Conservation (phyloP, 306 rosid genomes). For the Senna siamea region DNA sequence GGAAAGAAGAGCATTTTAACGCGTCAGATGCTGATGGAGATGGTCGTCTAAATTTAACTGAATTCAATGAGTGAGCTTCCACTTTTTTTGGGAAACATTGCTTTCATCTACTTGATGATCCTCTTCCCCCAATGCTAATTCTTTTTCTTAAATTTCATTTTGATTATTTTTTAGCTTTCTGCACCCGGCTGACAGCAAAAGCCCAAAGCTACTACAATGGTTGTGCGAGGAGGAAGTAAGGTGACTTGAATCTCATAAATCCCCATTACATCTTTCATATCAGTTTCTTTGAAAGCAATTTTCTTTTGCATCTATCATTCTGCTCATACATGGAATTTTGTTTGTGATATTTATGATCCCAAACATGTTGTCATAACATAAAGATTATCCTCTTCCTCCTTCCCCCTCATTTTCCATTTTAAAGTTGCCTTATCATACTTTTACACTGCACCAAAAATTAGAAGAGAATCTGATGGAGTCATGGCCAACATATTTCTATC, state of each 20-base stretch:
- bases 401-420: not conserved
- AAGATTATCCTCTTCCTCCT: not conserved
- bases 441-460: not conserved
- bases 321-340: not conserved
- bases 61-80: conserved; percentile 86
- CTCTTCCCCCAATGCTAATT: conserved; percentile 29
- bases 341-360: not conserved
- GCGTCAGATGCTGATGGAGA: conserved; percentile 88
- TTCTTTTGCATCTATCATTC: not conserved
- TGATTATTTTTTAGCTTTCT: conserved; percentile 65
- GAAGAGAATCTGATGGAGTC: not conserved
- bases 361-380: not conserved
- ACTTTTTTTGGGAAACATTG: conserved; percentile 32
- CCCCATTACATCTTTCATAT: conserved; percentile 9
- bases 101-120: conserved; percentile 3
- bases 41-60: conserved; percentile 75
- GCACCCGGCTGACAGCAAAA: conserved; percentile 93
- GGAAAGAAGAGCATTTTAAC: conserved; percentile 90
- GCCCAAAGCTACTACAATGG: conserved; percentile 79
- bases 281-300: not conserved
- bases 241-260: conserved; percentile 45
- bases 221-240: conserved; percentile 93
- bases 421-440: not conserved
- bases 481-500: not conserved
- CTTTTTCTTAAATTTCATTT: conserved; percentile 4